Evolutionary conservation across 768 basidiomycete genomes (phyloP).

Genomic region (Tulasnella sp.): DNA sequence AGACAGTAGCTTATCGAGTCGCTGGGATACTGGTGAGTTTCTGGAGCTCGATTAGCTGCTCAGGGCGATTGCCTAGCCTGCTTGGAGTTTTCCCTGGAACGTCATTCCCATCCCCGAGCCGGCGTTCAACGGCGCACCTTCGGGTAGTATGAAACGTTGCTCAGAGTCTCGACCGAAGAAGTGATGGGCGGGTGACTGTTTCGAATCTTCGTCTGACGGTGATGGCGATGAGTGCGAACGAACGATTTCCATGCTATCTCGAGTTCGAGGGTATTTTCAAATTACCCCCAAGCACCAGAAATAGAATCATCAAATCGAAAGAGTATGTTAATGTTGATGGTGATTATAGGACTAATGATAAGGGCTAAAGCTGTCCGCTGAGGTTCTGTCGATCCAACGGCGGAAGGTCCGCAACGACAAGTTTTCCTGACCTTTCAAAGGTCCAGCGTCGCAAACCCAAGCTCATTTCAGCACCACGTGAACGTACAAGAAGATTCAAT

Average conservation of each 20-base stretch:
- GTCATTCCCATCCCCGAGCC: neutral
- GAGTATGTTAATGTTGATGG: neutral
- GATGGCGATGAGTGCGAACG: neutral
- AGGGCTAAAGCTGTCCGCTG: neutral
- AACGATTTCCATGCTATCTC: neutral
- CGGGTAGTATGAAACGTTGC: neutral
- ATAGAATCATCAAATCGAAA: neutral
- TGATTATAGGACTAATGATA: neutral
- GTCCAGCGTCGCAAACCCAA: neutral
- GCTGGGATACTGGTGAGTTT: neutral
- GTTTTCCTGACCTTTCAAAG: neutral
- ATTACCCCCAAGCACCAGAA: neutral
- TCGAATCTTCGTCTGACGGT: neutral
- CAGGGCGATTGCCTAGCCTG: neutral
- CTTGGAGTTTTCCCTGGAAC: neutral
- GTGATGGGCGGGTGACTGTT: neutral
- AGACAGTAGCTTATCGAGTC: neutral
- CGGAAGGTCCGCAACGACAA: neutral
- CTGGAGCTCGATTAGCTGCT: neutral
- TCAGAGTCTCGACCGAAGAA: neutral
- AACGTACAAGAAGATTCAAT: neutral
- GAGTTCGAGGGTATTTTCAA: neutral
- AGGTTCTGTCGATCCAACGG: neutral
- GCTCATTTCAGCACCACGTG: neutral
- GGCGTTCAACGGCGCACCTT: neutral